Conservation (phyloP, 2,329 filamentous ascomycete species). For the Xylaria sp. region DNA sequence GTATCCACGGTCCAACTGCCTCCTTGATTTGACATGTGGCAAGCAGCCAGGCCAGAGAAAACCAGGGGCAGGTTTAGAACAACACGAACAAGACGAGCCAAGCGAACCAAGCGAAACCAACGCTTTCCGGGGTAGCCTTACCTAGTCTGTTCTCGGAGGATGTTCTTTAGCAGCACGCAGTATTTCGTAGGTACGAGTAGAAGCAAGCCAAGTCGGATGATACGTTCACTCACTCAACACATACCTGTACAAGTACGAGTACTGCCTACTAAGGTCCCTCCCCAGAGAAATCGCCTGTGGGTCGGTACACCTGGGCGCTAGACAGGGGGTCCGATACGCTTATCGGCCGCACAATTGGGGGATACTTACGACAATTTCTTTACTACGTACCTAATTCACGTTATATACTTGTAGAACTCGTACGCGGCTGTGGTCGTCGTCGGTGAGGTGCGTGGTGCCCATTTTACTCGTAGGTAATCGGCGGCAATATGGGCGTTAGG, state of each 20-base stretch:
- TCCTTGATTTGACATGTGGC: slow-evolving; percentile 32
- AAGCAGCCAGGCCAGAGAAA: slow-evolving; percentile 29
- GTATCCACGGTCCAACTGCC: slow-evolving; percentile 5
- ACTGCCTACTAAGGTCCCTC: too few species aligned
- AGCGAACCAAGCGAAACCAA: background rate
- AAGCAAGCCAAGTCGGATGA: background rate
- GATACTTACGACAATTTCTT: too few species aligned
- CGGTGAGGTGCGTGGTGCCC: too few species aligned
- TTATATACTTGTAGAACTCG: too few species aligned
- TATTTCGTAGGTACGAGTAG: background rate
- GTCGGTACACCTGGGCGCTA: too few species aligned
- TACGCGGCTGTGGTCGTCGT: too few species aligned
- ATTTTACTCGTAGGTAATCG: too few species aligned
- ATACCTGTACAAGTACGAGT: background rate
- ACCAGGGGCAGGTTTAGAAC: slow-evolving; percentile 12
- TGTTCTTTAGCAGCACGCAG: background rate
- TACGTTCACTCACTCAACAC: background rate
- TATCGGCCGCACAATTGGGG: too few species aligned
- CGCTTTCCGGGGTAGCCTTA: slow-evolving; percentile 12
- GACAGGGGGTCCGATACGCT: too few species aligned
- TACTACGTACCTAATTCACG: too few species aligned
- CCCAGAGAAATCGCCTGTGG: too few species aligned
- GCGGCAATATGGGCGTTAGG: too few species aligned
- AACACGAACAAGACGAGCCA: slow-evolving; percentile 4
- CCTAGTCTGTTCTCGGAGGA: background rate